Evolutionary conservation across 306 rosid genomes (phyloP).

Genomic region (Prinsepia uniflora): DNA sequence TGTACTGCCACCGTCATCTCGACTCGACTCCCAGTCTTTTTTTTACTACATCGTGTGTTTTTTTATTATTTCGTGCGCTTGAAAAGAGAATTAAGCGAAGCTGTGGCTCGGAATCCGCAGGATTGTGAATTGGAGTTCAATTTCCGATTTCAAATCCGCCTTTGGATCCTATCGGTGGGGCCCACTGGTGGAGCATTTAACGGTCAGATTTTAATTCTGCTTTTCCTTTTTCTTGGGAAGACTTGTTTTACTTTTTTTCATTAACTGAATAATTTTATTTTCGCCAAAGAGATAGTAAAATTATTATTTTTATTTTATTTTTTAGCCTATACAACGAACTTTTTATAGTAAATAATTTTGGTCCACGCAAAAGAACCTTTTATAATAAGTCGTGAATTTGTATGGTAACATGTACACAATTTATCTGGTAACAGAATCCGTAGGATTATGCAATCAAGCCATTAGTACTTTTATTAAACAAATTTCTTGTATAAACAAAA

Average conservation of each 20-base stretch:
- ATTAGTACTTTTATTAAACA: too few species aligned
- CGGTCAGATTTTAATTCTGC: conserved; percentile 15
- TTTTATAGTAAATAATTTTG: too few species aligned
- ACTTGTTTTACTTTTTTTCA: not conserved
- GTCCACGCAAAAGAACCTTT: too few species aligned
- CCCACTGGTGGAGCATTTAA: conserved; percentile 28
- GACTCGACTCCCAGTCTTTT: too few species aligned
- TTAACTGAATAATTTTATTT: not conserved
- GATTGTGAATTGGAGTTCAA: conserved; percentile 52
- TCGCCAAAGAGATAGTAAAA: too few species aligned
- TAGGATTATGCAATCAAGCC: too few species aligned
- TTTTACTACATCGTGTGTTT: too few species aligned
- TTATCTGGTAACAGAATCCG: too few species aligned
- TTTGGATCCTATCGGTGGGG: conserved; percentile 27
- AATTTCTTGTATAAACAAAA: too few species aligned
- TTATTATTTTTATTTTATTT: not conserved
- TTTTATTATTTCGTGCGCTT: conserved; percentile 28
- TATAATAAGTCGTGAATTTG: too few species aligned
- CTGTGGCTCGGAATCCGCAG: conserved; percentile 49
- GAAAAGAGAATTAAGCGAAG: conserved; percentile 33
- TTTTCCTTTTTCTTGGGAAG: not conserved
- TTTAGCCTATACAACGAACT: too few species aligned
- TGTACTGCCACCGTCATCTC: not conserved
- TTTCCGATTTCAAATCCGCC: conserved; percentile 45
- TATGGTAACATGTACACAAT: too few species aligned